Base-by-base conservation (phyloP, 2,329 filamentous ascomycete species). In the Botrytis medusae region DNA sequence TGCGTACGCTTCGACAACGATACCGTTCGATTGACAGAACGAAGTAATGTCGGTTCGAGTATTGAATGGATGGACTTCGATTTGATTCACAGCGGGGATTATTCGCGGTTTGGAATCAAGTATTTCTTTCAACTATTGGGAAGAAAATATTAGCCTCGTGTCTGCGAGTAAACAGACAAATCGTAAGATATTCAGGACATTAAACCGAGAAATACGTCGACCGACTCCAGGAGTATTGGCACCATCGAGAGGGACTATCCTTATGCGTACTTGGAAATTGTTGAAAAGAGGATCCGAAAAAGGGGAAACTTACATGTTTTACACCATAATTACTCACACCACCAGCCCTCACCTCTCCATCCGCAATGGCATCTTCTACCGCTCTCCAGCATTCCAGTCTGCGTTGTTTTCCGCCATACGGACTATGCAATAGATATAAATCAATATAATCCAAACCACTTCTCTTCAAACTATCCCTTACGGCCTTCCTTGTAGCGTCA, bases 31-130 rank as follows among this genome's bases (percentile, higher is more conserved):
- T 73, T 88, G 85, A 79, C 93, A 93, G 77, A 89, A 90, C 20
- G 87, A 85, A 0, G 89, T 87, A 75, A 96, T 94, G 54, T 86
- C 85, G 0, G 84, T 85, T 70, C 91, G 88, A 2, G 92, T 94
- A 81, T 95, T 93, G 87, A 95, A 96, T 0, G 92, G 93, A 75
- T 95, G 92, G 2, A 95, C 87, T 81, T 95, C 92, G 78, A 95
- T 91, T 83, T 96, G 93, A 79, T 95, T 95, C 69, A 95, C 88
- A 1, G 89, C 88, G 0, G 93, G 93, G 16, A 84, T 81, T 63
- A 92, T 86, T 0, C 86, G 85, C 0, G 91, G 79, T 32, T 78
- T 78, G 2, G 77, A 77, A n/a, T 77, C 75, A 34, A 81, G 73
- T 20, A 81, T 75, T 74, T 81, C 79, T 77, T 78, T 73, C 2